phyloP scores from a whole-genome alignment of 2,329 filamentous ascomycete species.

The Corinectria fuckeliana region DNA sequence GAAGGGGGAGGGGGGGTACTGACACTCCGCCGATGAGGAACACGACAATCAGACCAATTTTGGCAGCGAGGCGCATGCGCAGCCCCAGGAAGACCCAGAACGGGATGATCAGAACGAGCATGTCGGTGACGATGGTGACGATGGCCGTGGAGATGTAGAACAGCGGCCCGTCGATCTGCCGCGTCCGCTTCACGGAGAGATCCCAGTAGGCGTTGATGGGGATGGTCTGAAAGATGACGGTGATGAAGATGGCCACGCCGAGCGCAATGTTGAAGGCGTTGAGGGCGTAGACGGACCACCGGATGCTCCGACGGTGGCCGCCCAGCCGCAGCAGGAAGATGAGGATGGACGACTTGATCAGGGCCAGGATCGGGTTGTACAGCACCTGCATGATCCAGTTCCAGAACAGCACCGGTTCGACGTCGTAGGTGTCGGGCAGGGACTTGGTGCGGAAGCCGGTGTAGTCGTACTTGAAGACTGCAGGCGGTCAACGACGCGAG shows the following conservation, averaged over 20 bases:
- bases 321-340: constrained; percentile 52
- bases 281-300: constrained; percentile 40
- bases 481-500: neutral
- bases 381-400: constrained; percentile 38
- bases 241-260: constrained; percentile 46
- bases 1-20: constrained; percentile 30
- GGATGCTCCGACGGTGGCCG: constrained; percentile 37
- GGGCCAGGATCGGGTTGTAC: constrained; percentile 54
- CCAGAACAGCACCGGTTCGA: constrained; percentile 28
- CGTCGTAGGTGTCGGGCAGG: constrained; percentile 20
- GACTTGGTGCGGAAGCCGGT: constrained; percentile 19
- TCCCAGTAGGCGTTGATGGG: constrained; percentile 46
- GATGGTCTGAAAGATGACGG: constrained; percentile 49
- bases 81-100: constrained; percentile 50
- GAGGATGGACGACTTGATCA: constrained; percentile 54
- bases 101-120: constrained; percentile 48
- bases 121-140: constrained; percentile 50
- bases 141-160: constrained; percentile 45
- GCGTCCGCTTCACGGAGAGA: constrained; percentile 9
- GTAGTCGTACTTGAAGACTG: constrained; percentile 30
- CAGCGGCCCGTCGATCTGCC: constrained; percentile 40
- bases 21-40: constrained; percentile 48
- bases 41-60: constrained; percentile 48
- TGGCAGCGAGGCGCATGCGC: constrained; percentile 46
- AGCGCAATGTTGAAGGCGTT: constrained; percentile 40